Evolutionary conservation across 116 monocot species (phyloP), one percentile per base, ranked within the genome.

Genomic region (Phalaenopsis hybrid): DNA sequence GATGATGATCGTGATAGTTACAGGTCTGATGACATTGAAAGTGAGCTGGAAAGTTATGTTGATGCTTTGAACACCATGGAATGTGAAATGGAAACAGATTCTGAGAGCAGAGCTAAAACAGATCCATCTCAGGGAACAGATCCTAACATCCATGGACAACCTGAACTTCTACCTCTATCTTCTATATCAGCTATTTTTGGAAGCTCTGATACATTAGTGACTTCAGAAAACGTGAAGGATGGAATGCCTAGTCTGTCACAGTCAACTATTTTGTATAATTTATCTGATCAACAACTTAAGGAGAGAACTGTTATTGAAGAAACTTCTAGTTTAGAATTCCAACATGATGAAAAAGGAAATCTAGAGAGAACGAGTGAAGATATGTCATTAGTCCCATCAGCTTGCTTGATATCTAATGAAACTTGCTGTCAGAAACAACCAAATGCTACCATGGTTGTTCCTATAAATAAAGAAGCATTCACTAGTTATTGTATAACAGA

Each of bases 11-110:
- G 7, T 67, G 81, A 75, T 75, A 79, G 85, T 76, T 69, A 76
- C 17, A 83, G 55, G 63, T 79, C 83, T 80, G 90, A 87, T 76
- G 90, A 88, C 16, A 51, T 83, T 52, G 78, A 49, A 46, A 90
- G 87, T 79, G 89, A 90, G 52, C 81, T 87, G 37, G 89, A 90
- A 23, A 90, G 87, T 82, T 90, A 87, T 37, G 76, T 80, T 49
- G 84, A 89, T 78, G 89, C 89, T 37, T 78, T 84, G 74, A 86
- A 86, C 75, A 86, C 55, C 21, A 82, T 84, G 44, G 86, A 86
- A 48, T 82, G 44, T 50, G 89, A 86, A 77, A 77, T 61, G 44
- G 89, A 82, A 84, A 74, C 77, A 16, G 76, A 89, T 79, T 21
- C 76, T 33, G 82, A 89, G 44, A 80, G 51, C 61, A 82, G 75